These are phyloP conservation scores for Dendrostoma leiphaemia DNA, from an alignment of 2,329 filamentous ascomycete species.

Conservation along the genomic window DNA sequence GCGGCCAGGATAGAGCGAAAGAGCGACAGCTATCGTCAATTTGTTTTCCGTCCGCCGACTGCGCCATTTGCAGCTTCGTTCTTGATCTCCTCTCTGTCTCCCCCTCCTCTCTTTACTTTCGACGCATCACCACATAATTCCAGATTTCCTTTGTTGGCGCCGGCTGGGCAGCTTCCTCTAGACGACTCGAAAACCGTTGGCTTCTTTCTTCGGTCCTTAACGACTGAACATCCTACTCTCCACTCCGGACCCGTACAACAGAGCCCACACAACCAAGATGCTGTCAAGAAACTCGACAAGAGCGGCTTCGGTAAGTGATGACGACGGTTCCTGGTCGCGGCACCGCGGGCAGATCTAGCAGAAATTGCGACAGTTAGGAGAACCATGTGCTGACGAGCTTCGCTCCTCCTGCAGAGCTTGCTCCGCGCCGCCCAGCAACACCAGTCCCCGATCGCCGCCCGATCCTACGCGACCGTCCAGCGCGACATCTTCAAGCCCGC, in stretches of 20 bases:
- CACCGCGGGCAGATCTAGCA: too few species aligned
- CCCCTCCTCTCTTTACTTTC: constrained; percentile 14
- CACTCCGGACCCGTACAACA: background rate
- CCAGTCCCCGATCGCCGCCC: constrained; percentile 39
- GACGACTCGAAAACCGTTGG: constrained; percentile 16
- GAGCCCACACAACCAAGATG: constrained; percentile 40
- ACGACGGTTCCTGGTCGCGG: background rate
- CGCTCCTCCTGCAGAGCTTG: constrained; percentile 43
- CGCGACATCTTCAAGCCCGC: constrained; percentile 98
- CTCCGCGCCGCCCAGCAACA: constrained; percentile 46
- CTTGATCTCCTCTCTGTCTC: constrained; percentile 7
- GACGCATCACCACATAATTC: background rate
- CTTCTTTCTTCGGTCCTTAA: background rate
- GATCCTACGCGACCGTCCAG: constrained; percentile 76
- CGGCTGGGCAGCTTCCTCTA: constrained; percentile 16
- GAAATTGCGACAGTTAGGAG: too few species aligned
- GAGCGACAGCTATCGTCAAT: constrained; percentile 21
- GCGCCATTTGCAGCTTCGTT: constrained; percentile 35
- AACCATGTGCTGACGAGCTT: constrained; percentile 7
- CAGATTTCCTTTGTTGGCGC: constrained; percentile 18
- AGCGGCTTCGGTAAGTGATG: constrained; percentile 54
- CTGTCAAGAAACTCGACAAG: constrained; percentile 56
- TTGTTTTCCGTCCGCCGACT: constrained; percentile 30
- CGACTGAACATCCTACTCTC: too few species aligned
- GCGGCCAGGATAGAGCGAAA: constrained; percentile 1